A percentile compares a stretch with the other conserved stretches of the same genome.
These are phyloP conservation scores for Grammothele lineata DNA, from an alignment of 768 basidiomycete genomes.

Conservation along the genomic window DNA sequence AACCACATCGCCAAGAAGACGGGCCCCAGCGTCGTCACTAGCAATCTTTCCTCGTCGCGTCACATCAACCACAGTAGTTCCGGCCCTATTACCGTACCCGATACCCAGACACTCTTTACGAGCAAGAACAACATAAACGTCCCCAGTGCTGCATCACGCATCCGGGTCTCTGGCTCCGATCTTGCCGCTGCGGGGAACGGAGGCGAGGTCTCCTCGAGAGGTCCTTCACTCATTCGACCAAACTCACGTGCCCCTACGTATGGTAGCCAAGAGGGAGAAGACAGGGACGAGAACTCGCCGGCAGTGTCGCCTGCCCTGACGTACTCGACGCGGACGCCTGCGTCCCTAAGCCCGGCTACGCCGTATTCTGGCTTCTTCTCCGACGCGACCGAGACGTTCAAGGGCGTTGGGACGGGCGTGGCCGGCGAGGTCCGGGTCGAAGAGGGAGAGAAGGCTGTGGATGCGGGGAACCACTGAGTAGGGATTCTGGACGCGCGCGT, in stretches of 20 bases:
- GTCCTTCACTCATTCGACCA: not conserved
- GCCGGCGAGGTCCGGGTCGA: not conserved
- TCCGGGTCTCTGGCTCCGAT: too few relatives aligned
- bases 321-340: constrained; percentile 27
- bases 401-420: not conserved
- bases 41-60: not conserved
- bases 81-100: not conserved
- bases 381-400: constrained; percentile 21
- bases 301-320: constrained; percentile 29
- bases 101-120: constrained; percentile 14
- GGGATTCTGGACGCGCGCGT: too few relatives aligned
- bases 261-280: constrained; percentile 6
- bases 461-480: not conserved
- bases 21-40: not conserved
- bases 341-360: constrained; percentile 26
- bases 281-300: constrained; percentile 19
- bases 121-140: constrained; percentile 16
- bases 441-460: not conserved
- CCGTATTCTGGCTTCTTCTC: constrained; percentile 27
- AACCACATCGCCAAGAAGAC: too few relatives aligned
- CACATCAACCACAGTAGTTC: constrained; percentile 1
- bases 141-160: constrained; percentile 2
- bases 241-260: not conserved
- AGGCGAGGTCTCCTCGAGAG: too few relatives aligned
- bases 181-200: too few relatives aligned